A percentile compares a stretch with the other conserved stretches of the same genome.
phyloP scores from a whole-genome alignment of 169 alveolate genomes.

The Hammondia hammondi region DNA sequence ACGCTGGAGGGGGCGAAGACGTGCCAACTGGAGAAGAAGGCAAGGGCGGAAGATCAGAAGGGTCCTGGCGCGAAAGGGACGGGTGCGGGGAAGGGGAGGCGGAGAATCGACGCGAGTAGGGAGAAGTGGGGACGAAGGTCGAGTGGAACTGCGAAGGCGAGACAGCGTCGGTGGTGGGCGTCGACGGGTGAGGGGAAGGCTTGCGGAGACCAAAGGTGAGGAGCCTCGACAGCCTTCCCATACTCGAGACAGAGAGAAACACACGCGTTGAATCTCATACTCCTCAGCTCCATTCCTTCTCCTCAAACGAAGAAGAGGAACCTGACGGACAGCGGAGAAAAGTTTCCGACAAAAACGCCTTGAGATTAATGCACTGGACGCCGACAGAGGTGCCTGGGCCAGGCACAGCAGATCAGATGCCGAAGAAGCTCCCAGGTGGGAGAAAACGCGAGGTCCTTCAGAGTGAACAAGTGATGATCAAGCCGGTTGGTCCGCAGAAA shows the following conservation, averaged over 20 bases:
- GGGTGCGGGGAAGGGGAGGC: not conserved
- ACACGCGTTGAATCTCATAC: not conserved
- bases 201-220: not conserved
- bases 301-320: not conserved
- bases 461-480: too few species aligned
- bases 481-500: too few species aligned
- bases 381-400: too few species aligned
- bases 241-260: not conserved
- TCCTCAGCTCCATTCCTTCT: not conserved
- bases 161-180: not conserved
- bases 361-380: not conserved
- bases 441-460: too few species aligned
- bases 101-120: not conserved
- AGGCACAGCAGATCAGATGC: too few species aligned
- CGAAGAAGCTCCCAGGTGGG: too few species aligned
- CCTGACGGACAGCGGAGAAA: not conserved
- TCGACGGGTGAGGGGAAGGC: not conserved
- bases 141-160: not conserved
- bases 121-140: not conserved
- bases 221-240: conserved; percentile 7
- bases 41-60: not conserved
- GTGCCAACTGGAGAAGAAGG: not conserved
- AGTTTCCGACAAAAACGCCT: not conserved
- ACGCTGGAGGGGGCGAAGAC: not conserved
- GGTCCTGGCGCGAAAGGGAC: not conserved